Evolutionary conservation across 2,329 filamentous ascomycete species (phyloP).

Genomic region (Calonectria leucothoes): DNA sequence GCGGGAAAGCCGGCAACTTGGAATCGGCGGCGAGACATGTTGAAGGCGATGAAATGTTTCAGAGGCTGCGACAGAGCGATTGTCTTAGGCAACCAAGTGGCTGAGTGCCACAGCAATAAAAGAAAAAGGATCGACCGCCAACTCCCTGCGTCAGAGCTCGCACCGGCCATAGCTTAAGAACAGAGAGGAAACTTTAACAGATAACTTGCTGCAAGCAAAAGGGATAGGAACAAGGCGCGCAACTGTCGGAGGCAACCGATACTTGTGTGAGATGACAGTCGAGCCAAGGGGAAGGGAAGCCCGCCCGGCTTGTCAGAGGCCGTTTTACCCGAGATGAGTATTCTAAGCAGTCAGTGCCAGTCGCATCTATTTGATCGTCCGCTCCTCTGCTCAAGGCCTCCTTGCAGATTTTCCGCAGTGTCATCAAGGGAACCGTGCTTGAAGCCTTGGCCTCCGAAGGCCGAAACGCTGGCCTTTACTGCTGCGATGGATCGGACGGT

Average conservation of each 20-base stretch:
- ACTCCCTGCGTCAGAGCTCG: background rate
- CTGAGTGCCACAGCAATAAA: background rate
- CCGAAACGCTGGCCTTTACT: constrained; percentile 32
- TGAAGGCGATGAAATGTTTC: constrained; percentile 62
- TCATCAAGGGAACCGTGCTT: constrained; percentile 6
- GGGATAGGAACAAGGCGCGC: background rate
- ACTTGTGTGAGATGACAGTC: background rate
- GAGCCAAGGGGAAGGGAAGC: background rate
- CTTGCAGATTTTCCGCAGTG: constrained; percentile 10
- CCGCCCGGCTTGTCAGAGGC: background rate
- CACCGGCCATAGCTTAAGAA: background rate
- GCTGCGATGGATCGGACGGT: constrained; percentile 5
- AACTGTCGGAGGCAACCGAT: constrained; percentile 6
- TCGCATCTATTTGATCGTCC: background rate
- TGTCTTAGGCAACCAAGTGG: constrained; percentile 10
- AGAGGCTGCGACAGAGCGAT: constrained; percentile 56
- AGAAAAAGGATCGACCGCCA: background rate
- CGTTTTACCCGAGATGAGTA: constrained; percentile 10
- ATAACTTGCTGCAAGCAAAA: background rate
- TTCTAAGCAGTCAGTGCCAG: background rate
- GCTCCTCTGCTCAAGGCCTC: constrained; percentile 7
- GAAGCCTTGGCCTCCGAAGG: constrained; percentile 16
- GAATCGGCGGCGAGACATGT: constrained; percentile 49
- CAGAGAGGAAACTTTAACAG: background rate
- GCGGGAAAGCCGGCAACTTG: background rate